These are phyloP conservation scores for Pseudogymnoascus sp. DNA, from an alignment of 2,329 filamentous ascomycete species.

Conservation along the genomic window DNA sequence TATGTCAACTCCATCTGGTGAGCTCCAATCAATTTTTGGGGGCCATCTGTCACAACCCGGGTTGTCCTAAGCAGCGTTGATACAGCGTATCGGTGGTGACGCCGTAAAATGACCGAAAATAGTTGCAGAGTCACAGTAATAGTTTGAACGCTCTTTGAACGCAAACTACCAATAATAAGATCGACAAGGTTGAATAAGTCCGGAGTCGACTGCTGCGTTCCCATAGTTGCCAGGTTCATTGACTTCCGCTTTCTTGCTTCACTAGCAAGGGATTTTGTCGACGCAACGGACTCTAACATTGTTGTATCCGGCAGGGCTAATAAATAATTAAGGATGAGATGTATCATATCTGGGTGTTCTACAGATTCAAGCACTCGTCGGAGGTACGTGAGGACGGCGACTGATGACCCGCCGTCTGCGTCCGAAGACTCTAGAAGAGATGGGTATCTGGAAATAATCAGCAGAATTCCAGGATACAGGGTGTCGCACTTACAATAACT, in stretches of 20 bases:
- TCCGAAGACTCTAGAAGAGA: conserved; percentile 95
- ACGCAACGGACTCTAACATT: conserved; percentile 35
- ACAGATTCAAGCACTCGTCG: conserved; percentile 83
- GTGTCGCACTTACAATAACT: conserved; percentile 62
- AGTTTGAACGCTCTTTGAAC: conserved; percentile 79
- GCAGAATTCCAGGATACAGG: not conserved
- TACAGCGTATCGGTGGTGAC: conserved; percentile 81
- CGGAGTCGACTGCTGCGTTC: conserved; percentile 69
- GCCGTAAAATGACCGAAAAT: conserved; percentile 73
- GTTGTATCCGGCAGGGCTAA: conserved; percentile 63
- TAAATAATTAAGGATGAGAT: conserved; percentile 87
- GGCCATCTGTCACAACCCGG: conserved; percentile 42
- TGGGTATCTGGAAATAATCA: conserved; percentile 58
- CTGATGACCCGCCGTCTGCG: conserved; percentile 90
- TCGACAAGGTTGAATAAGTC: conserved; percentile 90
- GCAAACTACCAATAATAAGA: conserved; percentile 74
- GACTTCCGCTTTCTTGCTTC: conserved; percentile 77
- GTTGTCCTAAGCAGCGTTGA: conserved; percentile 65
- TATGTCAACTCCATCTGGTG: conserved; percentile 68
- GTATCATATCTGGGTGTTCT: conserved; percentile 88
- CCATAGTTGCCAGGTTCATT: conserved; percentile 73
- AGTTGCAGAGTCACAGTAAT: conserved; percentile 83
- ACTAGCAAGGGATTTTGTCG: conserved; percentile 37
- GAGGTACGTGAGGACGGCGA: conserved; percentile 90
- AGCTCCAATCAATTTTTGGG: conserved; percentile 60